phyloP scores from a whole-genome alignment of 306 rosid genomes.

The Elaeagnus macrophylla region DNA sequence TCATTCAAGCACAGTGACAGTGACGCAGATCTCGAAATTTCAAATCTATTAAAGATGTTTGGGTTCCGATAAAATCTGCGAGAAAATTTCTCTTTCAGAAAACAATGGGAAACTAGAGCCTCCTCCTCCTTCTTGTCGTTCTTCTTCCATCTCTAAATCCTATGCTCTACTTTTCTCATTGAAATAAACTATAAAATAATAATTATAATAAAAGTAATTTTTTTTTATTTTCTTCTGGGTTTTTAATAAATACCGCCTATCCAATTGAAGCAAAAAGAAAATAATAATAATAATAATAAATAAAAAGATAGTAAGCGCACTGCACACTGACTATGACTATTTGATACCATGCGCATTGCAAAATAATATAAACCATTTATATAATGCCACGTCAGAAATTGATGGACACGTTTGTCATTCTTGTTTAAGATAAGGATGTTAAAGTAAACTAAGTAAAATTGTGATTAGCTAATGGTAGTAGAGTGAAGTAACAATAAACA shows the following conservation, averaged over 20 bases:
- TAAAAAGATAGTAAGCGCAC: slow-evolving; percentile 33
- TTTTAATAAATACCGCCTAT: neutral
- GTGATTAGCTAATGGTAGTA: neutral
- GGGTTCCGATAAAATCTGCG: slow-evolving; percentile 36
- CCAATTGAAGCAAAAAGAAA: too few species aligned
- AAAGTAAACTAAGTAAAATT: neutral
- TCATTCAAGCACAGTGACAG: slow-evolving; percentile 18
- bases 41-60: slow-evolving; percentile 12
- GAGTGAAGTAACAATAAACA: neutral
- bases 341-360: slow-evolving; percentile 11
- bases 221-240: slow-evolving; percentile 18
- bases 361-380: slow-evolving; percentile 5
- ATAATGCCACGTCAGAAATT: slow-evolving; percentile 25
- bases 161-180: slow-evolving; percentile 24
- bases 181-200: neutral
- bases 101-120: slow-evolving; percentile 8
- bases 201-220: neutral
- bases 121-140: neutral
- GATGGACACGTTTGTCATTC: slow-evolving; percentile 22
- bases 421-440: slow-evolving; percentile 4
- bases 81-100: slow-evolving; percentile 7
- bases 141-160: slow-evolving; percentile 43
- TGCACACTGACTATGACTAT: slow-evolving; percentile 5
- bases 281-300: too few species aligned
- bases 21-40: slow-evolving; percentile 39